phyloP scores from a whole-genome alignment of 1,139 yeast species.

The Zygoascus hellenicus region DNA sequence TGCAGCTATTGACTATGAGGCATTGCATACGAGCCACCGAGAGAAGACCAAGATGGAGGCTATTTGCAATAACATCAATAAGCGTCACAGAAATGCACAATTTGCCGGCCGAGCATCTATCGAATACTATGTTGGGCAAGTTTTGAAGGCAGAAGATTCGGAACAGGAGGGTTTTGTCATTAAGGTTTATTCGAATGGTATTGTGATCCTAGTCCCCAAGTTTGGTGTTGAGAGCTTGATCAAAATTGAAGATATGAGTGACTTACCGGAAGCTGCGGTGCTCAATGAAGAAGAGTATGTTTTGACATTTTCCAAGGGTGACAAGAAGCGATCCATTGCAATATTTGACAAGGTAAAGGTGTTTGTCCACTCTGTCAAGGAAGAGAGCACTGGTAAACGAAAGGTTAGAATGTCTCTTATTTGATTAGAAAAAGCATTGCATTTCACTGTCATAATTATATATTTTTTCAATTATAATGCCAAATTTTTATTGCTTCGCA shows the following conservation, averaged over 20 bases:
- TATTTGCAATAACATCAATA: conserved; percentile 84
- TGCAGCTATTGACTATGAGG: conserved; percentile 92
- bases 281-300: conserved; percentile 77
- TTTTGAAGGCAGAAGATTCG: conserved; percentile 68
- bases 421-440: neutral
- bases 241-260: conserved; percentile 59
- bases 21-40: conserved; percentile 72
- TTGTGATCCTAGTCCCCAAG: conserved; percentile 92
- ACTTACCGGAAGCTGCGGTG: conserved; percentile 58
- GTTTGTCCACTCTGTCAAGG: conserved; percentile 72
- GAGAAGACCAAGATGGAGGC: conserved; percentile 88
- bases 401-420: conserved; percentile 62
- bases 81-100: conserved; percentile 95
- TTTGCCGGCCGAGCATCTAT: conserved; percentile 98
- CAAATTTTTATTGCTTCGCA: conserved; percentile 51
- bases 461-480: neutral
- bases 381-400: conserved; percentile 87
- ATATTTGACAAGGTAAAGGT: conserved; percentile 86
- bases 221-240: conserved; percentile 95
- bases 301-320: conserved; percentile 47
- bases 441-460: neutral
- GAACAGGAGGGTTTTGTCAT: conserved; percentile 87
- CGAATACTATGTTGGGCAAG: conserved; percentile 97
- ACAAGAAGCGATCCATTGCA: conserved; percentile 46
- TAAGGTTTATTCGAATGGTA: conserved; percentile 89